phyloP scores from a whole-genome alignment of 805 yeast species.

The Tetrapisispora pingtungensis region DNA sequence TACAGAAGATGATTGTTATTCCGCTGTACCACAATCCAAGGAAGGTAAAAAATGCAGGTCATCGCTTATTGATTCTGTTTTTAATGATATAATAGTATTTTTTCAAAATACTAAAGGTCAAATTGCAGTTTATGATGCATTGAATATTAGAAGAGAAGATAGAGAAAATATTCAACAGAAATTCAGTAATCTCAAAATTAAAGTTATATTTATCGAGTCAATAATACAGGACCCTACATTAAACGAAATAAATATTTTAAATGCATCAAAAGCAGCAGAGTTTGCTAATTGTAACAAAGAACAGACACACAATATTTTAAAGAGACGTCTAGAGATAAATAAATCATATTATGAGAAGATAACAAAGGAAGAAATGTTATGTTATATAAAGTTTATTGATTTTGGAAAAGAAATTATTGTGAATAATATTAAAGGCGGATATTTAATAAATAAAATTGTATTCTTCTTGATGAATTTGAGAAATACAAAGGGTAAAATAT shows the following conservation, averaged over 20 bases:
- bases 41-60: slow-evolving; percentile 46
- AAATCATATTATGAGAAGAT: slow-evolving; percentile 66
- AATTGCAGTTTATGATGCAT: slow-evolving; percentile 92
- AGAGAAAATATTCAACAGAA: slow-evolving; percentile 47
- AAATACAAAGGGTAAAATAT: slow-evolving; percentile 81
- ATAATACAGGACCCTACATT: slow-evolving; percentile 64
- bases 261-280: slow-evolving; percentile 83
- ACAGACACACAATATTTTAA: slow-evolving; percentile 68
- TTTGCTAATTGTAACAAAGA: slow-evolving; percentile 66
- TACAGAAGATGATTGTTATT: slow-evolving; percentile 61
- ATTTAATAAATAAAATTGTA: slow-evolving; percentile 81
- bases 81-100: slow-evolving; percentile 58
- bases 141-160: slow-evolving; percentile 67
- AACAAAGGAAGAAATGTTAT: slow-evolving; percentile 44
- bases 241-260: slow-evolving; percentile 65
- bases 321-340: slow-evolving; percentile 57
- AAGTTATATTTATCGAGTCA: slow-evolving; percentile 80
- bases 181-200: slow-evolving; percentile 52
- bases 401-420: slow-evolving; percentile 79
- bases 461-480: slow-evolving; percentile 86
- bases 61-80: slow-evolving; percentile 50
- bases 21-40: slow-evolving; percentile 39
- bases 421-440: slow-evolving; percentile 76
- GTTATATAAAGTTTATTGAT: slow-evolving; percentile 78
- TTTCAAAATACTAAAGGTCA: slow-evolving; percentile 77